Percentiles rank a stretch among this genome's conserved stretches.
Evolutionary conservation across 148 eudicot genomes (phyloP).

Genomic region (Camellia granthamiana): DNA sequence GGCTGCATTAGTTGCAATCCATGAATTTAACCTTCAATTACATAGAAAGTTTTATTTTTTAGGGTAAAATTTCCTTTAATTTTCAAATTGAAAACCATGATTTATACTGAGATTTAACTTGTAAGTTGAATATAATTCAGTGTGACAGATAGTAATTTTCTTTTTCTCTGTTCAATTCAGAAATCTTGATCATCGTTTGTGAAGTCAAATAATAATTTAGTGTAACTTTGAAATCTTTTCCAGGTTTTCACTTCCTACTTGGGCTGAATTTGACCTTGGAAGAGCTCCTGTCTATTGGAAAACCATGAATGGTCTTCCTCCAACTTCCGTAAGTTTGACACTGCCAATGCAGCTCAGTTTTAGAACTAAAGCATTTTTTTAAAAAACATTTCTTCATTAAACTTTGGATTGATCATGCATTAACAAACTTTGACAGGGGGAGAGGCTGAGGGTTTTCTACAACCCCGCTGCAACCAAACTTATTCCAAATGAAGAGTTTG

Average conservation of each 20-base stretch:
- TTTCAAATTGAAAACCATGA: neutral
- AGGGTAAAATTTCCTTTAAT: neutral
- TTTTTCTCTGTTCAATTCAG: neutral
- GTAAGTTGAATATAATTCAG: neutral
- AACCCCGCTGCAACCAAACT: constrained; percentile 80
- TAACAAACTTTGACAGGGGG: constrained; percentile 48
- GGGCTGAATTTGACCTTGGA: constrained; percentile 93
- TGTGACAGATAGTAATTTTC: neutral
- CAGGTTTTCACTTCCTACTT: constrained; percentile 75
- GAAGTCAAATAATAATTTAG: too few relatives aligned
- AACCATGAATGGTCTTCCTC: constrained; percentile 94
- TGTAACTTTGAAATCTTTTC: neutral
- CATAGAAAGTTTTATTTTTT: neutral
- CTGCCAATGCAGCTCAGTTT: neutral
- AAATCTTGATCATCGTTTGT: neutral
- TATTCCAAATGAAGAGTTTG: constrained; percentile 67
- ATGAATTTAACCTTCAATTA: neutral
- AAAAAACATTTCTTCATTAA: neutral
- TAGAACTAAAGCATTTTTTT: neutral
- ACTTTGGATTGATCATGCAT: neutral
- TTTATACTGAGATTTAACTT: neutral
- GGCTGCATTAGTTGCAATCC: neutral
- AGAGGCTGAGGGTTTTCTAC: constrained; percentile 71
- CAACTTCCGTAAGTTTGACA: constrained; percentile 56
- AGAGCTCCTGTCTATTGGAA: constrained; percentile 85